Evolutionary conservation across 129 eudicot species (phyloP), one percentile per base, ranked within the genome.

Genomic region (Saposhnikovia divaricata): DNA sequence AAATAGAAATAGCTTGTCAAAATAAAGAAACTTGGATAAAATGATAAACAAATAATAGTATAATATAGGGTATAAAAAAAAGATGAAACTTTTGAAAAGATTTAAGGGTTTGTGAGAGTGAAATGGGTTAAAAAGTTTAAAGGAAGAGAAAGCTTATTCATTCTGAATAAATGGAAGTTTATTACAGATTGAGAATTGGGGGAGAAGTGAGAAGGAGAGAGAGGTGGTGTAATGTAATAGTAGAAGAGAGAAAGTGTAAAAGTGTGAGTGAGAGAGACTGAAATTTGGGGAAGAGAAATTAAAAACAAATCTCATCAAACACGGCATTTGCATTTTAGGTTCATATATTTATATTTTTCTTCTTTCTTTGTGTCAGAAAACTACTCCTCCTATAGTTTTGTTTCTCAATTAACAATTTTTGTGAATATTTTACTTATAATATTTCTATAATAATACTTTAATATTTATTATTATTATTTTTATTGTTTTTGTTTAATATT

Each of bases 171-270:
- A 11, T 46, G 50, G 11, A 38, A 39, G 55, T 1, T 11, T 43
- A n/a, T 15, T 13, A n/a, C 18, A 19, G 75, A 15, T 16, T 71
- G 48, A 73, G 51, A 75, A 46, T 5, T 46, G 61, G 27, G 12
- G 48, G 23, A 44, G 25, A 38, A 11, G n/a, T 0, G 4, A 43
- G 45, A 4, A 43, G 9, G 4, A 73, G 38, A 73, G 38, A 43
- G 40, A 14, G 55, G 14, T 11, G 27, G 37, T 34, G 37, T 34
- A 34, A 34, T 73, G 77, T 43, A 71, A 40, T 71, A 39, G 75
- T 71, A 39, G 75, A 71, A 71, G 77, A 73, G 77, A 73, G 77
- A 73, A 16, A 50, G 66, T 23, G 66, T 21, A 18, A 51, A 31
- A 31, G 34, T 0, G 34, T 31, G 9, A 9, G 12, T 0, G 4